A percentile compares a stretch with the other conserved stretches of the same genome.
These are phyloP conservation scores for Mercurialis annua DNA, from an alignment of 345 rosid genomes.

Conservation along the genomic window DNA sequence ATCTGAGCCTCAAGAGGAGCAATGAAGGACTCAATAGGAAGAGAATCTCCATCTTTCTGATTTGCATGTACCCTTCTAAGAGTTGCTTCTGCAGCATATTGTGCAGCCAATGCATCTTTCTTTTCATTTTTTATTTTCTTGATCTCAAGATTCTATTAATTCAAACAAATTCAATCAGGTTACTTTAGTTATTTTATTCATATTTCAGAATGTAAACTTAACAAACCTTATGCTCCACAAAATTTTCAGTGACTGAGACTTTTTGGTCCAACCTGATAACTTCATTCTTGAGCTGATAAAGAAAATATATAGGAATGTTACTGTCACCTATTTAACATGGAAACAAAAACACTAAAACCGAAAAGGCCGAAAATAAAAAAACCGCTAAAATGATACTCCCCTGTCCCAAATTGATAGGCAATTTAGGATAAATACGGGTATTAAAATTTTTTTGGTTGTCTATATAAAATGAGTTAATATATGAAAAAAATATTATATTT, in stretches of 20 bases:
- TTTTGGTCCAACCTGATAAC: conserved; percentile 51
- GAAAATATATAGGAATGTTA: not conserved
- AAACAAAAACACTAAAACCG: not conserved
- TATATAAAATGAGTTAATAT: too few relatives aligned
- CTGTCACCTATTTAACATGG: not conserved
- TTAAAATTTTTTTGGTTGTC: too few relatives aligned
- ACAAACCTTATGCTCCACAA: conserved; percentile 62
- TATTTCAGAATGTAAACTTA: not conserved
- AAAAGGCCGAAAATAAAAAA: not conserved
- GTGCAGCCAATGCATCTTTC: conserved; percentile 88
- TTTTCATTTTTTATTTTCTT: conserved; percentile 59
- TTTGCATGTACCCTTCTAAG: conserved; percentile 67
- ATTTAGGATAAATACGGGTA: too few relatives aligned
- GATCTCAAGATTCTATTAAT: conserved; percentile 67
- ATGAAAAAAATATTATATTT: too few relatives aligned
- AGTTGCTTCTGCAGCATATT: conserved; percentile 81
- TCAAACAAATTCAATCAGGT: conserved; percentile 6
- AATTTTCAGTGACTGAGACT: conserved; percentile 45
- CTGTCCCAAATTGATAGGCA: too few relatives aligned
- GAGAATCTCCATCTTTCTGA: conserved; percentile 61
- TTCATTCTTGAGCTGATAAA: conserved; percentile 53
- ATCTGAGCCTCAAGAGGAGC: conserved; percentile 90
- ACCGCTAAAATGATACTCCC: too few relatives aligned
- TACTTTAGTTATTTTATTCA: not conserved
- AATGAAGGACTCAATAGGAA: conserved; percentile 60